Evolutionary conservation across 495 filamentous ascomycete species (phyloP).

Genomic region (Penicillium lividum): DNA sequence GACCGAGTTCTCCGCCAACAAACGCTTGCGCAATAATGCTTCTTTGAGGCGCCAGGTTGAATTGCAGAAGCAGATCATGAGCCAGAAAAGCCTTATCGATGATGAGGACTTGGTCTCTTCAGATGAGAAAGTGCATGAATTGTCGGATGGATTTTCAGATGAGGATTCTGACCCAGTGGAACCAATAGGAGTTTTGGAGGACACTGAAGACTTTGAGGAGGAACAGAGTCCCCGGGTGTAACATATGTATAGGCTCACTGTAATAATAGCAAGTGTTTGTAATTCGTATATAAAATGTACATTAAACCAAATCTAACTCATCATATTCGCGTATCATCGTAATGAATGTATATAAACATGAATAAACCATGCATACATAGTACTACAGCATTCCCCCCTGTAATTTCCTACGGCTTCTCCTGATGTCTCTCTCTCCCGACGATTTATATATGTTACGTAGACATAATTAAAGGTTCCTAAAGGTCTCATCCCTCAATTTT

Average conservation of each 20-base stretch:
- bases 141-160: not conserved
- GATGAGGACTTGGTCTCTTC: not conserved
- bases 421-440: too few relatives aligned
- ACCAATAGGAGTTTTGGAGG: not conserved
- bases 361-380: too few relatives aligned
- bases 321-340: too few relatives aligned
- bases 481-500: too few relatives aligned
- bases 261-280: not conserved
- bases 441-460: too few relatives aligned
- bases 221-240: constrained; percentile 1
- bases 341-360: too few relatives aligned
- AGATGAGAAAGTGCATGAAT: too few relatives aligned
- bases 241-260: not conserved
- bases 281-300: constrained; percentile 1
- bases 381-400: too few relatives aligned
- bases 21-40: constrained; percentile 44
- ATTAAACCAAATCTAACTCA: too few relatives aligned
- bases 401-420: too few relatives aligned
- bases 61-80: constrained; percentile 39
- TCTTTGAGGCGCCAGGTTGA: constrained; percentile 46
- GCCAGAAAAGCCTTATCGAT: not conserved
- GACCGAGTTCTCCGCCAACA: constrained; percentile 53
- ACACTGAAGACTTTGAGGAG: not conserved
- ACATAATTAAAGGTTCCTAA: too few relatives aligned
- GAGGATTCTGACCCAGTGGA: constrained; percentile 1